phyloP scores from a whole-genome alignment of 2,329 filamentous ascomycete species.

The Biscogniauxia mediterranea region DNA sequence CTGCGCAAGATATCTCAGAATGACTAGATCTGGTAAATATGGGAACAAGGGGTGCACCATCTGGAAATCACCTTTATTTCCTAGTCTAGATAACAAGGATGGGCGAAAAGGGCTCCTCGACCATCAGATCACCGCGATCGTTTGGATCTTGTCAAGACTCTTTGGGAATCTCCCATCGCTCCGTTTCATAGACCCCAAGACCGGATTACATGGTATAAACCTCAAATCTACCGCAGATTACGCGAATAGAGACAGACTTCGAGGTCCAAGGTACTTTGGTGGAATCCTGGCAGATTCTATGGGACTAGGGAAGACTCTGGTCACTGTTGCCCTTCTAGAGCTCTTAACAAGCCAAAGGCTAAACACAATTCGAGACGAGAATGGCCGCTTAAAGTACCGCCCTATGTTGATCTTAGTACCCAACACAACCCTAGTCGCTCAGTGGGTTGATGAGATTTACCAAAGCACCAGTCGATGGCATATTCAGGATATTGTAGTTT shows the following conservation, averaged over 20 bases:
- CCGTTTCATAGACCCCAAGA: slow-evolving; percentile 4
- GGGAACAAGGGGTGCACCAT: slow-evolving; percentile 21
- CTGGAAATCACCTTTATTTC: slow-evolving; percentile 26
- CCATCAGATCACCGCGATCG: slow-evolving; percentile 30
- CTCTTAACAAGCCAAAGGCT: slow-evolving; percentile 22
- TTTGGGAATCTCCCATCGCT: slow-evolving; percentile 25
- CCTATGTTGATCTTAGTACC: slow-evolving; percentile 28
- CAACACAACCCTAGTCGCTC: slow-evolving; percentile 22
- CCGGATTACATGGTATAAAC: not conserved
- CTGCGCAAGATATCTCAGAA: slow-evolving; percentile 23
- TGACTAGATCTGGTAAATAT: slow-evolving; percentile 25
- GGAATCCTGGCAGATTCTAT: slow-evolving; percentile 31
- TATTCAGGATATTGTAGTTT: slow-evolving; percentile 16
- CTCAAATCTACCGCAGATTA: slow-evolving; percentile 7
- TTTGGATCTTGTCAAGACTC: slow-evolving; percentile 30
- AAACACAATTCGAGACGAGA: slow-evolving; percentile 8
- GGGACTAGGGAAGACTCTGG: slow-evolving; percentile 31
- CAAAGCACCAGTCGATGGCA: slow-evolving; percentile 7
- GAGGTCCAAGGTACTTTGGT: slow-evolving; percentile 25
- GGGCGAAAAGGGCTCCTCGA: slow-evolving; percentile 25
- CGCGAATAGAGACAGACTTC: slow-evolving; percentile 15
- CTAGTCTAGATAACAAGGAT: slow-evolving; percentile 17
- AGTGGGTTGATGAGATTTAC: slow-evolving; percentile 28
- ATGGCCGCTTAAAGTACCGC: slow-evolving; percentile 11
- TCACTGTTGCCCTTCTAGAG: slow-evolving; percentile 21